A percentile compares a stretch with the other conserved stretches of the same genome.
phyloP scores from a whole-genome alignment of 2,329 filamentous ascomycete genomes.

The Sporothrix sp. region DNA sequence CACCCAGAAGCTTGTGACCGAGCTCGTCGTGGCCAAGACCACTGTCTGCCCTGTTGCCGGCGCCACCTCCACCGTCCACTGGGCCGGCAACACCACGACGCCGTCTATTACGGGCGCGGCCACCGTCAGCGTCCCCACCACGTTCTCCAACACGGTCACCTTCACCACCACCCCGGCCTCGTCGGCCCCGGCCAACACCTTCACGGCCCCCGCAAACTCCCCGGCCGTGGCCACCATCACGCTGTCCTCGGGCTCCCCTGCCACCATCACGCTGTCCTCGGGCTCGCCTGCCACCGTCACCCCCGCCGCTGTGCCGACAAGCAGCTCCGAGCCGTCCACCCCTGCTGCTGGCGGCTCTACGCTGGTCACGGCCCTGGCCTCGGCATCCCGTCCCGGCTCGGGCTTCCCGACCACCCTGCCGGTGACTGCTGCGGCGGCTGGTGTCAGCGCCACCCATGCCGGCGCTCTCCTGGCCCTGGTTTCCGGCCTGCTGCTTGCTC shows the following conservation, averaged over 20 bases:
- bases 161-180: conserved; percentile 19
- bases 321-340: not conserved
- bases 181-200: conserved; percentile 17
- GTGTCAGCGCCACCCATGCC: not conserved
- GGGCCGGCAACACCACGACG: not conserved
- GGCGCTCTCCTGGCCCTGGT: conserved; percentile 6
- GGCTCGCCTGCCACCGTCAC: not conserved
- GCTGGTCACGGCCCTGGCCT: not conserved
- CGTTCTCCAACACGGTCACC: conserved; percentile 17
- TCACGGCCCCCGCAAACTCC: conserved; percentile 16
- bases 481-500: conserved; percentile 9
- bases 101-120: conserved; percentile 1
- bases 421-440: conserved; percentile 15
- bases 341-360: not conserved
- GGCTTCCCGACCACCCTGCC: not conserved
- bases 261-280: conserved; percentile 12
- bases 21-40: conserved; percentile 19
- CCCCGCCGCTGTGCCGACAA: not conserved
- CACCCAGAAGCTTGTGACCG: conserved; percentile 24
- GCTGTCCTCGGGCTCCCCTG: not conserved
- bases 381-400: not conserved
- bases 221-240: conserved; percentile 17
- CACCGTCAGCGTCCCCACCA: conserved; percentile 10
- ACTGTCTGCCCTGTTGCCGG: conserved; percentile 22
- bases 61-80: conserved; percentile 6